These are phyloP conservation scores for Neovahlkampfia damariscottae DNA, from an alignment of 78 protist species.

Conservation along the genomic window DNA sequence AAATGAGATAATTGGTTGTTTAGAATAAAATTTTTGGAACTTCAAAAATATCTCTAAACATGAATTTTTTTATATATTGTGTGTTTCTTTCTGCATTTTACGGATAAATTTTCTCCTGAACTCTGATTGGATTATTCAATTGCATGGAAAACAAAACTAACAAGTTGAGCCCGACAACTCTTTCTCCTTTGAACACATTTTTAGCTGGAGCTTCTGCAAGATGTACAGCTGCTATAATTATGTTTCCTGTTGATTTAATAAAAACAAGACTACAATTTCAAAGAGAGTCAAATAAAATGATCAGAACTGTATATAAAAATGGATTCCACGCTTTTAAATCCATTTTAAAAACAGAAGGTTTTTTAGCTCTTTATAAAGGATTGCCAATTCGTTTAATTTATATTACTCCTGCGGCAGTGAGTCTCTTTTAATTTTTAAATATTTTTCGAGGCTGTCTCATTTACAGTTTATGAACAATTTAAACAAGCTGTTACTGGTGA, in stretches of 20 bases:
- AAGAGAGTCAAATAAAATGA: not conserved
- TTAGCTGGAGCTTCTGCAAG: not conserved
- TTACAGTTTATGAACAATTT: not conserved
- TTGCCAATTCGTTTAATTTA: not conserved
- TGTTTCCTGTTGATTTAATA: not conserved
- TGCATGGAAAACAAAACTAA: too few species aligned
- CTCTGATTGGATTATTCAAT: too few species aligned
- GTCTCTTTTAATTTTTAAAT: too few species aligned
- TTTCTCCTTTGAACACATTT: too few species aligned
- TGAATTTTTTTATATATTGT: too few species aligned
- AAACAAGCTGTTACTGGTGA: not conserved
- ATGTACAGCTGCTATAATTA: not conserved
- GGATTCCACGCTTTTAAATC: not conserved
- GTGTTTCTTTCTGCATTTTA: too few species aligned
- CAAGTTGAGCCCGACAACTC: too few species aligned
- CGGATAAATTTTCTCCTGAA: too few species aligned
- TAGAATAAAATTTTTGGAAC: too few species aligned
- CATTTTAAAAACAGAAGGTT: not conserved
- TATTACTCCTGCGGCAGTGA: not conserved
- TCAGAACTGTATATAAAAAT: not conserved
- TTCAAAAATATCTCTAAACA: too few species aligned
- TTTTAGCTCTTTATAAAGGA: not conserved
- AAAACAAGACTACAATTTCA: not conserved
- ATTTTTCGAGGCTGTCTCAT: too few species aligned
- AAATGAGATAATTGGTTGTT: too few species aligned